These are phyloP conservation scores for Aspergillus tanneri DNA, from an alignment of 2,329 filamentous ascomycete species.

Conservation along the genomic window DNA sequence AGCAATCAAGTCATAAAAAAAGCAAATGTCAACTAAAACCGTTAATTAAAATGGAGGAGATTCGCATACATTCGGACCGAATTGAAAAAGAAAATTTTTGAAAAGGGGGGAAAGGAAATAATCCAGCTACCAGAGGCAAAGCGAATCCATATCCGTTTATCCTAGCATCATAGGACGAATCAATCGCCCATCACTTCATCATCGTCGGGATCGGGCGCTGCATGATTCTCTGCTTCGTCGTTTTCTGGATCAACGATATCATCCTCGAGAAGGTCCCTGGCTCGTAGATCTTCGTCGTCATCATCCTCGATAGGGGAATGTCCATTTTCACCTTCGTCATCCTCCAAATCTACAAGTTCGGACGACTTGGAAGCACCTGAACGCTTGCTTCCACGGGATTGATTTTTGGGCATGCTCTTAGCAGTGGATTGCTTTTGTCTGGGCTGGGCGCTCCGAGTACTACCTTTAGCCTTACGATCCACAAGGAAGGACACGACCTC, in stretches of 20 bases:
- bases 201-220: slow-evolving; percentile 35
- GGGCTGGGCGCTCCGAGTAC: slow-evolving; percentile 18
- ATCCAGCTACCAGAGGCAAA: too few relatives aligned
- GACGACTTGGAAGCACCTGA: slow-evolving; percentile 33
- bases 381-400: slow-evolving; percentile 20
- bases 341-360: slow-evolving; percentile 46
- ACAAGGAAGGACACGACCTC: slow-evolving; percentile 81
- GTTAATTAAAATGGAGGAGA: slow-evolving; percentile 8
- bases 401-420: slow-evolving; percentile 15
- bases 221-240: slow-evolving; percentile 27
- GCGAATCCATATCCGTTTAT: too few relatives aligned
- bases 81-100: background rate
- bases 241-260: slow-evolving; percentile 45
- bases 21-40: background rate
- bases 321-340: slow-evolving; percentile 36
- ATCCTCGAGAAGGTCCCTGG: slow-evolving; percentile 37
- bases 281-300: slow-evolving; percentile 42
- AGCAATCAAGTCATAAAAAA: slow-evolving; percentile 2
- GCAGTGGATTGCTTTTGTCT: slow-evolving; percentile 37
- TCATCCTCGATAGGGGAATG: slow-evolving; percentile 40
- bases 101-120: slow-evolving; percentile 5
- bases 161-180: too few relatives aligned
- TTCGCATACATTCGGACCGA: slow-evolving; percentile 12
- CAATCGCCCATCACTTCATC: slow-evolving; percentile 48
- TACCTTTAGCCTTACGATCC: slow-evolving; percentile 54